phyloP scores from a whole-genome alignment of 129 eudicot genomes.

The Helianthus tuberosus region DNA sequence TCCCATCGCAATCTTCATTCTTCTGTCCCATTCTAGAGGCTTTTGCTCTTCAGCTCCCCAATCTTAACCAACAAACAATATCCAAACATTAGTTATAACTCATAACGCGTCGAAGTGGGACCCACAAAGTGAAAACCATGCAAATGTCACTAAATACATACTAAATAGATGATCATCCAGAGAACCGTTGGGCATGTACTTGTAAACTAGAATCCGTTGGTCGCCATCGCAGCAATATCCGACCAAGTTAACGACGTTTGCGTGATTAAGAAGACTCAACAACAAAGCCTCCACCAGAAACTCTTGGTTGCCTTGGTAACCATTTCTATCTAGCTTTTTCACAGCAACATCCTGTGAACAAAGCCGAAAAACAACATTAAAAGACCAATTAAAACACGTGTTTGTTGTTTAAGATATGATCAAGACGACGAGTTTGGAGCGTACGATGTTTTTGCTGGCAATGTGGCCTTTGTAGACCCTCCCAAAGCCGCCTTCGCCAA shows the following conservation, averaged over 20 bases:
- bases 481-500: slow-evolving; percentile 99
- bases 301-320: slow-evolving; percentile 91
- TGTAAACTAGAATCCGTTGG: slow-evolving; percentile 76
- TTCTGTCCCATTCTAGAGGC: slow-evolving; percentile 79
- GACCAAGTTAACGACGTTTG: slow-evolving; percentile 74
- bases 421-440: neutral
- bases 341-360: slow-evolving; percentile 75
- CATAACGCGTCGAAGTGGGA: neutral
- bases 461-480: slow-evolving; percentile 84
- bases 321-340: slow-evolving; percentile 85
- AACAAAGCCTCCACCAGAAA: slow-evolving; percentile 85
- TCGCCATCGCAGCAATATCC: slow-evolving; percentile 85
- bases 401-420: neutral
- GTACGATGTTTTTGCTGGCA: slow-evolving; percentile 50
- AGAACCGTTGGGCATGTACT: slow-evolving; percentile 81
- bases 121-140: neutral
- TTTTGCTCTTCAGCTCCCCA: slow-evolving; percentile 39
- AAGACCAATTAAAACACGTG: neutral
- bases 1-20: slow-evolving; percentile 87
- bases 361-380: neutral
- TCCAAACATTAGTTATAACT: slow-evolving; percentile 9
- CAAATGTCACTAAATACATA: slow-evolving; percentile 30
- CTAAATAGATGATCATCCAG: slow-evolving; percentile 90
- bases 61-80: slow-evolving; percentile 35
- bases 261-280: slow-evolving; percentile 80